Evolutionary conservation across 345 rosid genomes (phyloP).

Genomic region (Lepidium didymum): DNA sequence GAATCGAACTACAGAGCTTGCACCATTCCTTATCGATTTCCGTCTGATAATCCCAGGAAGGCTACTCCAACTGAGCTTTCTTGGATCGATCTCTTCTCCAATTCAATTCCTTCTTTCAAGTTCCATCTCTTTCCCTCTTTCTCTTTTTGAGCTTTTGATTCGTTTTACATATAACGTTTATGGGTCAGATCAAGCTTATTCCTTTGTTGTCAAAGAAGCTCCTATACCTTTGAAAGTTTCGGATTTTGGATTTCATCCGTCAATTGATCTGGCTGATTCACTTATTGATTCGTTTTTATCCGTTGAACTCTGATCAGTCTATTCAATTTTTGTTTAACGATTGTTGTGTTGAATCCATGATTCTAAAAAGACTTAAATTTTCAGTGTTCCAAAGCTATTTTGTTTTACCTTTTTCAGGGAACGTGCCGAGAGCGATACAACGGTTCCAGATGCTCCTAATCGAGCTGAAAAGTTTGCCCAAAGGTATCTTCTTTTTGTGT

Average conservation of each 20-base stretch:
- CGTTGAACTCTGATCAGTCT: neutral
- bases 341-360: neutral
- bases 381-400: neutral
- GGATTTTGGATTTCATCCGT: neutral
- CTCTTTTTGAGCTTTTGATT: neutral
- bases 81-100: constrained; percentile 86
- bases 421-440: constrained; percentile 77
- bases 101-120: constrained; percentile 94
- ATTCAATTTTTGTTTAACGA: neutral
- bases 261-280: neutral
- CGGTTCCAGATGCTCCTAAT: constrained; percentile 62
- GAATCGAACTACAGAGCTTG: constrained; percentile 79
- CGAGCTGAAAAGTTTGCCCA: constrained; percentile 76
- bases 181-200: constrained; percentile 10
- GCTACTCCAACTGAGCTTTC: constrained; percentile 84
- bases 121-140: neutral
- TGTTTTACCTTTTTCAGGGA: constrained; percentile 35
- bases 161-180: neutral
- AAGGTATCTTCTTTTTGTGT: constrained; percentile 36
- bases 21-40: constrained; percentile 91
- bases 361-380: neutral
- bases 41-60: constrained; percentile 77
- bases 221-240: neutral
- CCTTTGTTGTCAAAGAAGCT: neutral
- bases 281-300: neutral